Percentiles rank a stretch among this genome's conserved stretches.
These are phyloP conservation scores for Diaporthe sp. DNA, from an alignment of 2,329 filamentous ascomycete genomes.

Conservation along the genomic window DNA sequence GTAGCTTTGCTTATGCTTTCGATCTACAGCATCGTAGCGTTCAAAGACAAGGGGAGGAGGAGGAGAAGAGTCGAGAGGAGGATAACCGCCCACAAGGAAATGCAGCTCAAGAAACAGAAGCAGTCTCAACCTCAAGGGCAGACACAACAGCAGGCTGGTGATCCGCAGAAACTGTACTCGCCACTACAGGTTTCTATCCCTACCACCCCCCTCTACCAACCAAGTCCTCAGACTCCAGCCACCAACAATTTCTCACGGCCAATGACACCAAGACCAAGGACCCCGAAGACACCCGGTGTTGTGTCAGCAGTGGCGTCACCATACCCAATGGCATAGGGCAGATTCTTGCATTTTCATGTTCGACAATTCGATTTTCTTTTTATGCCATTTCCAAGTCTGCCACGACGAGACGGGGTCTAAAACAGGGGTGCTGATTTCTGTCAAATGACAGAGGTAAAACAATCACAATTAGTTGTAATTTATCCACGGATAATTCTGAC, in stretches of 20 bases:
- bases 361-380: neutral
- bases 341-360: neutral
- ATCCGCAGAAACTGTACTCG: neutral
- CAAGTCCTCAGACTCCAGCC: slow-evolving; percentile 8
- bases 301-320: neutral
- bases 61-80: slow-evolving; percentile 7
- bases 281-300: neutral
- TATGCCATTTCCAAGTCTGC: too few relatives aligned
- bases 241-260: slow-evolving; percentile 17
- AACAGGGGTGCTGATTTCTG: too few relatives aligned
- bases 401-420: too few relatives aligned
- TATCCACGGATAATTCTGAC: neutral
- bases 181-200: slow-evolving; percentile 1
- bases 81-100: neutral
- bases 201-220: slow-evolving; percentile 7
- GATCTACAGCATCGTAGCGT: neutral
- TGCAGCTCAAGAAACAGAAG: slow-evolving; percentile 10
- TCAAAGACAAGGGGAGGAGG: slow-evolving; percentile 1
- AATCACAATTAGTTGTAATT: neutral
- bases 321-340: neutral
- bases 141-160: neutral
- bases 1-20: neutral
- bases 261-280: slow-evolving; percentile 1
- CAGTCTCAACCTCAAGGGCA: neutral
- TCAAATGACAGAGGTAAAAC: neutral